These are phyloP conservation scores for Aegilops speltoides DNA, from an alignment of 176 grass and related monocot genomes.

Conservation along the genomic window DNA sequence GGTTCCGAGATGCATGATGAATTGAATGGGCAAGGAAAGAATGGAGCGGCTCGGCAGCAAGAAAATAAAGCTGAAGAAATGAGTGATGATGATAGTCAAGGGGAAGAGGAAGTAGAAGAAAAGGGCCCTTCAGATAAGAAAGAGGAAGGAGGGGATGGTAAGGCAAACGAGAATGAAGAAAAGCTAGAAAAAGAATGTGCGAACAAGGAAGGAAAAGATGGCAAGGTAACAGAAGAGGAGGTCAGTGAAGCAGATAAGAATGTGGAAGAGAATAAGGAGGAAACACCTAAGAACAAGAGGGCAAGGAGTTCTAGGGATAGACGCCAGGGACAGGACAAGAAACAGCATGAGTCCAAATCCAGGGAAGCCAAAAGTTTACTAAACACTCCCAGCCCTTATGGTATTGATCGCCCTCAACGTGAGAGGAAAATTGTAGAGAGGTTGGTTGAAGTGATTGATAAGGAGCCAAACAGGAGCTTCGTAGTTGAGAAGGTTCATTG, in stretches of 20 bases:
- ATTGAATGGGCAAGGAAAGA: constrained; percentile 26
- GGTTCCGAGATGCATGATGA: constrained; percentile 30
- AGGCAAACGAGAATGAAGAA: constrained; percentile 5
- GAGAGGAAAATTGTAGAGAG: constrained; percentile 98
- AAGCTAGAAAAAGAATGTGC: not conserved
- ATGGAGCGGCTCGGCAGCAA: not conserved
- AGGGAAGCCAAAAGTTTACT: constrained; percentile 59
- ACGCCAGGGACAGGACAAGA: constrained; percentile 55
- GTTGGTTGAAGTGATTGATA: constrained; percentile 99
- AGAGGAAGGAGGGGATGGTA: not conserved
- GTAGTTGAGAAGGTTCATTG: constrained; percentile 85
- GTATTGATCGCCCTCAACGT: constrained; percentile 77
- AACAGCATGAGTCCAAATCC: constrained; percentile 42
- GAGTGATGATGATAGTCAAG: constrained; percentile 20
- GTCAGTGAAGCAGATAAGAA: constrained; percentile 32
- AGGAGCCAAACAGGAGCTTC: constrained; percentile 71
- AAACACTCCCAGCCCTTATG: constrained; percentile 47
- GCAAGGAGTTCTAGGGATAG: constrained; percentile 54
- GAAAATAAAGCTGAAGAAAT: constrained; percentile 30
- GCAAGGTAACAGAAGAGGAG: constrained; percentile 25
- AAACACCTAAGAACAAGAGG: constrained; percentile 66
- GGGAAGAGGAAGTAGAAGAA: constrained; percentile 32
- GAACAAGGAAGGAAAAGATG: constrained; percentile 18
- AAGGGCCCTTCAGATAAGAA: constrained; percentile 33
- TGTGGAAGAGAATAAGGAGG: constrained; percentile 48